Conservation (phyloP, 1,284 basidiomycete genomes). For the Ustilago hordei region DNA sequence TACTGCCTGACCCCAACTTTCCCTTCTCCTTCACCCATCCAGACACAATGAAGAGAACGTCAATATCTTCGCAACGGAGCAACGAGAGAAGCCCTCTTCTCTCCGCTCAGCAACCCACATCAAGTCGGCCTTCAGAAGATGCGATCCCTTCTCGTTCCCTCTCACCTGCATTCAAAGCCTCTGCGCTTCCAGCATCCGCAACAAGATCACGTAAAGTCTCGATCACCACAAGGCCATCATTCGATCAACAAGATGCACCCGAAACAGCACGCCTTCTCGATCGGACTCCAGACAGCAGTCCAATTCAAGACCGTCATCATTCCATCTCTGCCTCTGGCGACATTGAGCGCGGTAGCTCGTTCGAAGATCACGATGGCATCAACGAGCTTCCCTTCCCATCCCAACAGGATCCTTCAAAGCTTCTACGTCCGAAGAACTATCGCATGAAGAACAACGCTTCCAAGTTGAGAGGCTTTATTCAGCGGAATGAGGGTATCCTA, state of each 20-base stretch:
- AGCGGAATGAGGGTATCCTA: conserved; percentile 48
- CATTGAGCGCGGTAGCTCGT: conserved; percentile 23
- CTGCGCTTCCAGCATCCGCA: background rate
- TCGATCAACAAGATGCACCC: conserved; percentile 12
- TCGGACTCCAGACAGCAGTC: background rate
- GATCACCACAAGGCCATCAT: conserved; percentile 12
- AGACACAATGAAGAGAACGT: conserved; percentile 26
- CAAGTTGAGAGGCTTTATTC: conserved; percentile 33
- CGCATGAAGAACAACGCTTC: conserved; percentile 20
- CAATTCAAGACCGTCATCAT: background rate
- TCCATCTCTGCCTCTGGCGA: conserved; percentile 19
- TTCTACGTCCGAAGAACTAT: conserved; percentile 46
- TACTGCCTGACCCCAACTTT: background rate
- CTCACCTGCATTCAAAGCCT: conserved; percentile 20
- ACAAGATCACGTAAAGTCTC: conserved; percentile 33
- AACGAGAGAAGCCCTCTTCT: conserved; percentile 43
- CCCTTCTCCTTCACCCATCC: background rate
- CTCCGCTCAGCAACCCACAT: conserved; percentile 18
- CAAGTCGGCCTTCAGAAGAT: conserved; percentile 13
- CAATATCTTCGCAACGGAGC: conserved; percentile 38
- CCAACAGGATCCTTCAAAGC: conserved; percentile 44
- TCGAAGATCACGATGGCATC: conserved; percentile 10
- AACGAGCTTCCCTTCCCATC: conserved; percentile 47
- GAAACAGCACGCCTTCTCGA: conserved; percentile 31
- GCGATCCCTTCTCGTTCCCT: conserved; percentile 19